These are phyloP conservation scores for Diospyros kaki DNA, from an alignment of 148 eudicot species.

Conservation along the genomic window DNA sequence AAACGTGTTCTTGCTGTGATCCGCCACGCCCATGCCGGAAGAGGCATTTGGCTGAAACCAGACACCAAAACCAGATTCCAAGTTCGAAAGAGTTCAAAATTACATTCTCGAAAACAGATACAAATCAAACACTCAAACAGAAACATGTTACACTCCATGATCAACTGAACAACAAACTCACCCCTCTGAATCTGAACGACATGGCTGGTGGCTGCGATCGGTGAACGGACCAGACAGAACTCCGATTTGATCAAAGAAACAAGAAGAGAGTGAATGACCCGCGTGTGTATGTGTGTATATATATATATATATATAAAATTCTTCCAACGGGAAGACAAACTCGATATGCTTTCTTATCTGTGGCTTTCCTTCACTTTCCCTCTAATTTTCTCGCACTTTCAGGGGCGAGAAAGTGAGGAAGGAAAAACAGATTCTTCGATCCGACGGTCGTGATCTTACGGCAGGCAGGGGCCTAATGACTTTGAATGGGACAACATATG, in stretches of 20 bases:
- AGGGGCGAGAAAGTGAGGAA: no score
- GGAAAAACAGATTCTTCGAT: no score
- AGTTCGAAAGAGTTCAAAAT: no score
- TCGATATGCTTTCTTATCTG: no score
- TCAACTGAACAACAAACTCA: background rate
- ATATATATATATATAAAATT: background rate
- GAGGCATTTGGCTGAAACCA: slow-evolving; percentile 48
- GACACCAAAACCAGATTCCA: slow-evolving; percentile 14
- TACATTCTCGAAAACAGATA: no score
- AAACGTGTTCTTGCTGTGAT: slow-evolving; percentile 45
- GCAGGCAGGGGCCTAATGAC: no score
- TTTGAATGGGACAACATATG: no score
- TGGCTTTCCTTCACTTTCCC: no score
- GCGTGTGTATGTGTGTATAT: background rate
- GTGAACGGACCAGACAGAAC: background rate
- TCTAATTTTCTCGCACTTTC: no score
- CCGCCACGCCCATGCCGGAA: slow-evolving; percentile 56
- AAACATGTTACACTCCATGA: background rate
- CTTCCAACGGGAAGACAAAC: background rate
- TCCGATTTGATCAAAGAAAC: background rate
- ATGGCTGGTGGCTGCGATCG: background rate
- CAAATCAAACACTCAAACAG: background rate
- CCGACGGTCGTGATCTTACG: no score
- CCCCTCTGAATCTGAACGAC: slow-evolving; percentile 17
- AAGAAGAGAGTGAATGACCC: background rate